phyloP scores from a whole-genome alignment of 805 yeast genomes.

The Candida awuae region DNA sequence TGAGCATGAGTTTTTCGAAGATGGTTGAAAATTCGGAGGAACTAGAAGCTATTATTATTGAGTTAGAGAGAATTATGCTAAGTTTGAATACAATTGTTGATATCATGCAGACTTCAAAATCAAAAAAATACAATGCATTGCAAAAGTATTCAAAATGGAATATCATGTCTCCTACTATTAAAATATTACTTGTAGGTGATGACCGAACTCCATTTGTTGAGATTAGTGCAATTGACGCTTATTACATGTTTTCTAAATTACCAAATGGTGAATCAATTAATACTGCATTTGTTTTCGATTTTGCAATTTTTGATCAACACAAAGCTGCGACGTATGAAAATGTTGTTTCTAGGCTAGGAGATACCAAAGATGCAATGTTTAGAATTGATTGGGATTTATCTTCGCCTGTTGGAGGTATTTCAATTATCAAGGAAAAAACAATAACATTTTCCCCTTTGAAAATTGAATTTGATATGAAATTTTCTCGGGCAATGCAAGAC shows the following conservation, averaged over 20 bases:
- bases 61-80: conserved; percentile 22
- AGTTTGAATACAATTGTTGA: conserved; percentile 23
- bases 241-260: conserved; percentile 53
- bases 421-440: conserved; percentile 43
- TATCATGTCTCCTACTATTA: conserved; percentile 58
- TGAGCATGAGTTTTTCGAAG: conserved; percentile 6
- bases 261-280: conserved; percentile 66
- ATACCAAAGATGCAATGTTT: conserved; percentile 27
- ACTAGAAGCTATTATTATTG: conserved; percentile 17
- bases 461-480: conserved; percentile 47
- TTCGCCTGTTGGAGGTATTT: conserved; percentile 59
- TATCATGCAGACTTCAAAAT: conserved; percentile 24
- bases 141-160: conserved; percentile 46
- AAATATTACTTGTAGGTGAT: conserved; percentile 60
- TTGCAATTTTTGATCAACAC: conserved; percentile 67
- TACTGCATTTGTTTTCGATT: conserved; percentile 49
- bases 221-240: conserved; percentile 55
- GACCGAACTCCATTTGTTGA: conserved; percentile 62
- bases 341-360: conserved; percentile 39
- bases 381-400: conserved; percentile 46
- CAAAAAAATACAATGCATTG: conserved; percentile 23
- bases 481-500: conserved; percentile 41
- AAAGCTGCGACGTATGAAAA: conserved; percentile 58
- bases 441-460: conserved; percentile 45
- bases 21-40: conserved; percentile 7